Evolutionary conservation across 192 early-diverging fungal genomes (phyloP).

Genomic region (Coemansia sp.): DNA sequence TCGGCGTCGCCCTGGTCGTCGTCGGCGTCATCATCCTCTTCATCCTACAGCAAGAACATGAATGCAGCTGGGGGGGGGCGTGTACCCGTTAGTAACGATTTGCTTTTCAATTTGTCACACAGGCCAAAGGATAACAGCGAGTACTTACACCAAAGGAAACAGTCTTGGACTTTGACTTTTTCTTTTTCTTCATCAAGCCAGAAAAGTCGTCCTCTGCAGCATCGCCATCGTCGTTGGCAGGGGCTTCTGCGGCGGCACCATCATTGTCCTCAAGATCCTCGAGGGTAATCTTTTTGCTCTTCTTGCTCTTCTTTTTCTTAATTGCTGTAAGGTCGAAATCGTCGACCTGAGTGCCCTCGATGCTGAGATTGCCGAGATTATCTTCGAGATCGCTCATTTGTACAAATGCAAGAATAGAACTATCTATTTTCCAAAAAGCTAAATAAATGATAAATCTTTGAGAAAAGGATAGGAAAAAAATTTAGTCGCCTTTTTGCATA

Average conservation of each 20-base stretch:
- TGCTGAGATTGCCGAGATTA: not conserved
- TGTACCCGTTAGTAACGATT: too few species aligned
- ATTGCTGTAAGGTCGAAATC: constrained; percentile 17
- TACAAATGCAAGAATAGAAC: constrained; percentile 16
- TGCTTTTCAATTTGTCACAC: too few species aligned
- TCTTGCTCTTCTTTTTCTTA: constrained; percentile 54
- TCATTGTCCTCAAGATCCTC: constrained; percentile 43
- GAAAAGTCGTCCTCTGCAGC: constrained; percentile 45
- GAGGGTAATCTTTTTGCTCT: constrained; percentile 49
- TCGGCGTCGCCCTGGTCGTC: constrained; percentile 35
- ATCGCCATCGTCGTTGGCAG: constrained; percentile 26
- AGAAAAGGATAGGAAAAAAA: not conserved
- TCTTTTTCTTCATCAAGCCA: constrained; percentile 60
- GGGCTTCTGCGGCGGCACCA: constrained; percentile 12
- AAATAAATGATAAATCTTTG: not conserved
- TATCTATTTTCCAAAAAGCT: not conserved
- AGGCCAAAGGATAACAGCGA: not conserved
- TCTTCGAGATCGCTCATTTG: constrained; percentile 7
- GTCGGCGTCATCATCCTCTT: constrained; percentile 37
- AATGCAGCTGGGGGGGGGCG: not conserved
- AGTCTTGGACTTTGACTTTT: constrained; percentile 57
- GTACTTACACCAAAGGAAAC: constrained; percentile 50
- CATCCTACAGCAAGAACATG: constrained; percentile 22
- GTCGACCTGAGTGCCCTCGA: constrained; percentile 25
- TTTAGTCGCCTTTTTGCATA: not conserved